Evolutionary conservation across 1,139 yeast species (phyloP), one percentile per base, ranked within the genome.

Genomic region (Diutina ranongensis): DNA sequence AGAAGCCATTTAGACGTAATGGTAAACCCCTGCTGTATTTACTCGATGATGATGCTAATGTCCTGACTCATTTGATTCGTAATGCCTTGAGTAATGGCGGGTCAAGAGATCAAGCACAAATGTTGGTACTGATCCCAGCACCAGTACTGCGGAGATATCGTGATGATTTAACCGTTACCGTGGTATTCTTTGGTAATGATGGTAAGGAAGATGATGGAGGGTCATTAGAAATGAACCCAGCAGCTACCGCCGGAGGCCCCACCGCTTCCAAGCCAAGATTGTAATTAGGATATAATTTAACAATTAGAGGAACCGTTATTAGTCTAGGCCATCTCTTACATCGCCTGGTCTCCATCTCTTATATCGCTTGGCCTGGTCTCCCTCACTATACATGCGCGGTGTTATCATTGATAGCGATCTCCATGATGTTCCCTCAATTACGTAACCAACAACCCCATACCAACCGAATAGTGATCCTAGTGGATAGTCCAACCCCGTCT

Each of bases 161-260:
- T 62, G 98, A 92, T 65, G 98, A 92, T 60, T 71, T 92, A 57
- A 89, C 97, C 0, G 97, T 89, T 9, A 88, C 97, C 2, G 98
- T 92, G 22, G 88, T 89, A 3, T 38, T 38, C 25, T 92, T 92
- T 63, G 92, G 92, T 60, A 94, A 25, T 16, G 28, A 38, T 13
- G 42, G 94, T 13, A 72, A 76, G 27, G 75, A 68, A 45, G 60
- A 63, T 8, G 75, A 70, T 41, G 57, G 55, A 28, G 84, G 83
- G 0, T 63, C 67, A 49, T 61, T 78, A 48, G 79, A 73, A 50
- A 66, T 76, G 49, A 79, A 80, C 53, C 58, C 65, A 28, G 68
- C 60, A 20, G 85, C 84, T 19, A 78, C 85, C 19, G 74, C 78
- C 28, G 80, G 80, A 1, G 76, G 79, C 3, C 57, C 69, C 32